Evolutionary conservation across 1,284 basidiomycete genomes (phyloP).

Genomic region (Rhodotorula sp.): DNA sequence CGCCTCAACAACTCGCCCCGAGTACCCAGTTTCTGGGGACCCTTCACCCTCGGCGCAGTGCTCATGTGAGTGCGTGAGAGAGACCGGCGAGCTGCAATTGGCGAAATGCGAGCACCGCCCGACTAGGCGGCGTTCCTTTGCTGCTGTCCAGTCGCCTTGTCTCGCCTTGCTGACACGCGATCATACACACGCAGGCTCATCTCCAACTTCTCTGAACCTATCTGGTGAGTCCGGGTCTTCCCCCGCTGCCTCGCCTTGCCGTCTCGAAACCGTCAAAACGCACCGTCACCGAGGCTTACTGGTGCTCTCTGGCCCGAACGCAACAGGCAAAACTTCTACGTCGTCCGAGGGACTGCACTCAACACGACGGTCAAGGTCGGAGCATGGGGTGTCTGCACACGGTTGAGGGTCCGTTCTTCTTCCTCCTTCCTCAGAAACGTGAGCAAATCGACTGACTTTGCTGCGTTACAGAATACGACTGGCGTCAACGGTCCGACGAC

Average conservation of each 20-base stretch:
- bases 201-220: slow-evolving; percentile 34
- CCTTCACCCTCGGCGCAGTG: slow-evolving; percentile 29
- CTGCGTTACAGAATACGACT: slow-evolving; percentile 40
- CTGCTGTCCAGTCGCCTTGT: background rate
- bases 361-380: slow-evolving; percentile 39
- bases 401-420: slow-evolving; percentile 16
- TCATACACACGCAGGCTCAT: slow-evolving; percentile 17
- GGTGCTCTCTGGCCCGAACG: no score
- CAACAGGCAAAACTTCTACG: slow-evolving; percentile 41
- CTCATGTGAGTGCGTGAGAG: slow-evolving; percentile 22
- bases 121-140: no score
- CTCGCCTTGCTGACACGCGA: background rate
- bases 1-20: slow-evolving; percentile 36
- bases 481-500: slow-evolving; percentile 19
- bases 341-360: slow-evolving; percentile 25
- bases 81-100: background rate
- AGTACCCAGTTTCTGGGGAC: slow-evolving; percentile 35
- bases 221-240: slow-evolving; percentile 20
- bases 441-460: background rate
- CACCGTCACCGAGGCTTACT: no score
- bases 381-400: slow-evolving; percentile 38
- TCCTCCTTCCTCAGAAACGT: background rate
- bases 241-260: background rate
- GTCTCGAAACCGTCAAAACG: background rate
- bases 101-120: no score